Evolutionary conservation across 2,329 filamentous ascomycete genomes (phyloP).

Genomic region (Ceratocystiopsis sp.): DNA sequence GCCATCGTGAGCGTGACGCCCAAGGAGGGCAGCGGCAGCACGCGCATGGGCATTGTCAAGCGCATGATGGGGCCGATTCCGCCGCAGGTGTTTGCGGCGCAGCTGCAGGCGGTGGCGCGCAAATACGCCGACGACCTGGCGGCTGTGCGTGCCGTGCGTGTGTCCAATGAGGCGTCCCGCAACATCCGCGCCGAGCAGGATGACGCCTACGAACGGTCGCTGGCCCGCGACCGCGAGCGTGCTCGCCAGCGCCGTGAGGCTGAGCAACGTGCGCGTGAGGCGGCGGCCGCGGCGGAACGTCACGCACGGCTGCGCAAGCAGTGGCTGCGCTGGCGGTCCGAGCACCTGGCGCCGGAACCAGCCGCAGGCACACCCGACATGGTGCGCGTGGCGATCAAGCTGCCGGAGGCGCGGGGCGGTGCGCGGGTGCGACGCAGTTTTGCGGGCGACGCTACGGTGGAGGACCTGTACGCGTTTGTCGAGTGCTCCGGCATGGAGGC

Average conservation of each 20-base stretch:
- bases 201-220: conserved; percentile 77
- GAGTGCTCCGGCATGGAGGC: conserved; percentile 63
- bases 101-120: conserved; percentile 55
- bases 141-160: conserved; percentile 55
- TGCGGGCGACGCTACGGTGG: conserved; percentile 47
- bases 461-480: conserved; percentile 90
- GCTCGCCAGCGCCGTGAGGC: conserved; percentile 55
- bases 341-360: conserved; percentile 48
- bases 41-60: conserved; percentile 79
- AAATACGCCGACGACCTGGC: conserved; percentile 63
- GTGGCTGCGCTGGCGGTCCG: conserved; percentile 70
- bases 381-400: conserved; percentile 53
- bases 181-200: conserved; percentile 78
- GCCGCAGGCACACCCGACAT: conserved; percentile 41
- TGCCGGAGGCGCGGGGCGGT: conserved; percentile 43
- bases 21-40: conserved; percentile 54
- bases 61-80: conserved; percentile 58
- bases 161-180: conserved; percentile 66
- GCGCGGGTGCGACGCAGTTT: conserved; percentile 61
- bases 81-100: conserved; percentile 53
- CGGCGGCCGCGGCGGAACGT: conserved; percentile 42
- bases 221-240: conserved; percentile 76
- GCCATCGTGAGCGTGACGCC: conserved; percentile 78
- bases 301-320: conserved; percentile 23
- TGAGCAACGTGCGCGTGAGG: conserved; percentile 40